phyloP scores from a whole-genome alignment of 371 early-diverging fungal genomes.

The Mucor lusitanicus region DNA sequence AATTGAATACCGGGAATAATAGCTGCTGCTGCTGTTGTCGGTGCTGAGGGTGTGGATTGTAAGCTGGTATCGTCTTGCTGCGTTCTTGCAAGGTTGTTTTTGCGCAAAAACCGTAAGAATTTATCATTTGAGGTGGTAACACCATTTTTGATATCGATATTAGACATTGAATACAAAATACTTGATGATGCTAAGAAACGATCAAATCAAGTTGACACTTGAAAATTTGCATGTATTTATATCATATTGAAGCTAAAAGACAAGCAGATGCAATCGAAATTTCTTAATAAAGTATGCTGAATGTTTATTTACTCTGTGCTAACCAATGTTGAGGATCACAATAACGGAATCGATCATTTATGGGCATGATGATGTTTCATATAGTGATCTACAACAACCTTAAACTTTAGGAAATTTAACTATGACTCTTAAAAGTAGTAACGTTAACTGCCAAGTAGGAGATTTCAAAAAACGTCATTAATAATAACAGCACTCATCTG shows the following conservation, averaged over 20 bases:
- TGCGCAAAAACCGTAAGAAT: background rate
- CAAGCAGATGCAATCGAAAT: background rate
- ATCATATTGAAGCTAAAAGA: background rate
- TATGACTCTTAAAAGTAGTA: background rate
- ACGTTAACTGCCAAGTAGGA: background rate
- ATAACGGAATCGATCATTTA: background rate
- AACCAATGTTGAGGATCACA: background rate
- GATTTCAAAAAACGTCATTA: background rate
- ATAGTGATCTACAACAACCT: background rate
- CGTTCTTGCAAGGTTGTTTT: background rate
- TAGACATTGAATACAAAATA: background rate
- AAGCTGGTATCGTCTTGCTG: background rate
- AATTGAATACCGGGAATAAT: background rate
- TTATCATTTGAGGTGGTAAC: background rate
- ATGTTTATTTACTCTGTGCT: background rate
- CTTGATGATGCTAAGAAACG: background rate
- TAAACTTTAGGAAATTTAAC: background rate
- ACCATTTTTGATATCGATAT: background rate
- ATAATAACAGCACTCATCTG: background rate
- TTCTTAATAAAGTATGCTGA: background rate
- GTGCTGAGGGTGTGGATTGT: background rate
- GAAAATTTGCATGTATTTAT: background rate
- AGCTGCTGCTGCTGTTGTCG: background rate
- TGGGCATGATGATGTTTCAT: background rate
- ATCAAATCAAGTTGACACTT: background rate